phyloP scores from a whole-genome alignment of 1,284 basidiomycete genomes.

The Ceratobasidium sp. region DNA sequence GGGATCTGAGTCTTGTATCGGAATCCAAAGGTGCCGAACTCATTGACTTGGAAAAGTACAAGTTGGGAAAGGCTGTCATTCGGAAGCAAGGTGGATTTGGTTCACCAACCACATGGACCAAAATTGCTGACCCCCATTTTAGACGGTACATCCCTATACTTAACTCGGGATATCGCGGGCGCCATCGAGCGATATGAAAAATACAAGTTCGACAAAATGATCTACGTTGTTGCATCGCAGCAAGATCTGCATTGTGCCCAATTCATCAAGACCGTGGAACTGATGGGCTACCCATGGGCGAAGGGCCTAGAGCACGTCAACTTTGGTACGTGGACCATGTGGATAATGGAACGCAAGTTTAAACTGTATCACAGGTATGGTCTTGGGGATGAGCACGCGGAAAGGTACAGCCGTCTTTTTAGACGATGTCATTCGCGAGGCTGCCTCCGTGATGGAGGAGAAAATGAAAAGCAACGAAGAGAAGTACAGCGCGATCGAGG shows the following conservation, averaged over 20 bases:
- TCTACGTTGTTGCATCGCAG: conserved; percentile 94
- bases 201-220: conserved; percentile 98
- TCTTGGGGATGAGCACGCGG: conserved; percentile 97
- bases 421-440: conserved; percentile 93
- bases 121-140: conserved; percentile 43
- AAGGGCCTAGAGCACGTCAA: conserved; percentile 87
- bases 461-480: conserved; percentile 96
- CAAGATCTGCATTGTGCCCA: conserved; percentile 94
- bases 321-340: conserved; percentile 69
- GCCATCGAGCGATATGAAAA: conserved; percentile 93
- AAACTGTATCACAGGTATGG: conserved; percentile 58
- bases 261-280: conserved; percentile 93
- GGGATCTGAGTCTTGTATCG: conserved; percentile 62
- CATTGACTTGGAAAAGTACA: conserved; percentile 77
- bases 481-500: conserved; percentile 90
- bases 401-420: conserved; percentile 97
- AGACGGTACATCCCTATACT: conserved; percentile 98
- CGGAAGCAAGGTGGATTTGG: conserved; percentile 76
- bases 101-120: conserved; percentile 47
- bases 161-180: conserved; percentile 97
- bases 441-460: conserved; percentile 92
- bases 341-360: neutral
- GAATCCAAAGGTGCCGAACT: conserved; percentile 63
- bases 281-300: conserved; percentile 84
- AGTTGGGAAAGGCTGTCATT: conserved; percentile 91